Evolutionary conservation across 768 basidiomycete genomes (phyloP), one percentile per base, ranked within the genome.

Genomic region (Lactarius trivialis): DNA sequence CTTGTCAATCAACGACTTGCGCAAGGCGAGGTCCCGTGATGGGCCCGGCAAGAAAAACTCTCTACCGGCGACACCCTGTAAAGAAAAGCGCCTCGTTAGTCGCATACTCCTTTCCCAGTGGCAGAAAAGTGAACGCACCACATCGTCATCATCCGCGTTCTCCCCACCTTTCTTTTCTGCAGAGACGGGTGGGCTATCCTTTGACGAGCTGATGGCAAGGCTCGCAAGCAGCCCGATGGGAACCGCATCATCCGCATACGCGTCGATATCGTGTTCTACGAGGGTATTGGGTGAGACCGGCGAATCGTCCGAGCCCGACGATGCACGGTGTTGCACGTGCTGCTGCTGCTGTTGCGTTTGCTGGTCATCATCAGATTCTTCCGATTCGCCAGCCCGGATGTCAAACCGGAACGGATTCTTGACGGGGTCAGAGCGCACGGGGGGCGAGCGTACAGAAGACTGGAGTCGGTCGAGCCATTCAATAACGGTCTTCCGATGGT

Each of bases 11-110:
- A 91, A 72, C 30, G 79, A 77, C 59, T 86, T 86, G 9, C 90
- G 81, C 55, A 87, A 84, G 19, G 74, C 79, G 48, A 91, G 81
- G 70, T 91, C 82, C 54, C 82, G 85, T 0, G 89, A 85, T 21
- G 89, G 89, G 9, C 89, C 89, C 53, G 90, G 90, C 80, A 82
- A 79, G 75, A 91, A 93, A 69, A 86, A 93, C 55, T 79, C 82
- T 70, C 83, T 86, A 71, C 88, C 91, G 34, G 91, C 91, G 24
- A 91, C 85, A 24, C 91, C 90, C 86, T 89, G 70, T 43, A 9
- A 32, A 24, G 12, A 11, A n/a, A 19, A 28, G 33, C 0, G 6
- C 32, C 24, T 12, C 14, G 28, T 61, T 33, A 61, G 49, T 41
- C 30, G 8, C 5, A 4, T 14, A 15, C 9, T 26, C 19, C 17